Conservation (phyloP, 345 rosid species). For the Capsella bursapastoris region DNA sequence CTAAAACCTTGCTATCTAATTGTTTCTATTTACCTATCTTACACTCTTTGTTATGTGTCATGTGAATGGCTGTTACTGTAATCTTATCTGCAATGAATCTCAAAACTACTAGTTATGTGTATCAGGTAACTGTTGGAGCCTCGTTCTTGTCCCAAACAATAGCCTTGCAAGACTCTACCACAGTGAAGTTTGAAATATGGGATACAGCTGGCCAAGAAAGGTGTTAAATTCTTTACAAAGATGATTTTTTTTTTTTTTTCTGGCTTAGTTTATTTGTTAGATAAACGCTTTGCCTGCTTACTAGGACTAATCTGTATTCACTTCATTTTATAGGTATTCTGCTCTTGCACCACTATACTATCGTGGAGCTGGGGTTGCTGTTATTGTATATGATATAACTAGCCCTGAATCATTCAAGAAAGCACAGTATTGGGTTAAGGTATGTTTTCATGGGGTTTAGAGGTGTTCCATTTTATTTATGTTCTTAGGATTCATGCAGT, state of each 20-base stretch:
- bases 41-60: neutral
- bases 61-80: constrained; percentile 7
- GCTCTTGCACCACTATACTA: constrained; percentile 98
- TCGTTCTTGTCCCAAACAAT: constrained; percentile 96
- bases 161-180: constrained; percentile 96
- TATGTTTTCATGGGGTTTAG: constrained; percentile 31
- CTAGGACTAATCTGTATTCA: neutral
- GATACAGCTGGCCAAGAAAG: constrained; percentile 99
- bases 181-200: constrained; percentile 98
- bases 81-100: constrained; percentile 12
- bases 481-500: constrained; percentile 4
- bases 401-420: constrained; percentile 88
- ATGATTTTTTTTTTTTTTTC: constrained; percentile 17
- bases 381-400: constrained; percentile 94
- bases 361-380: constrained; percentile 96
- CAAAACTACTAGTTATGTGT: constrained; percentile 21
- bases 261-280: constrained; percentile 26
- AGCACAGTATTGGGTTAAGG: constrained; percentile 99
- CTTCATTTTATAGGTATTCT: constrained; percentile 66
- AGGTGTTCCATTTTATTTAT: neutral
- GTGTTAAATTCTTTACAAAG: constrained; percentile 46
- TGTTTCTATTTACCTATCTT: neutral
- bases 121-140: constrained; percentile 98
- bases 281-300: constrained; percentile 16
- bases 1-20: constrained; percentile 5